Evolutionary conservation across 345 rosid genomes (phyloP).

Genomic region (Brassica napus): Da-Ae NC_063446.1:12602001-12602500

Average conservation of each 20-base stretch:
- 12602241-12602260: slow-evolving; percentile 79
- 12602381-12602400: neutral
- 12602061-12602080: neutral
- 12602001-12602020: neutral
- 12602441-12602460: no score
- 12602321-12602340: slow-evolving; percentile 47
- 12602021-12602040: neutral
- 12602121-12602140: slow-evolving; percentile 80
- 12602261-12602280: slow-evolving; percentile 83
- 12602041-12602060: neutral
- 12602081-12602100: slow-evolving; percentile 76
- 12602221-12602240: slow-evolving; percentile 70
- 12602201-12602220: slow-evolving; percentile 75
- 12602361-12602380: neutral
- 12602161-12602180: slow-evolving; percentile 72
- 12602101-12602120: slow-evolving; percentile 92
- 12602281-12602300: slow-evolving; percentile 57
- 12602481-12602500: no score
- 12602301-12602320: slow-evolving; percentile 63
- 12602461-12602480: no score
- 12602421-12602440: neutral
- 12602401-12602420: neutral
- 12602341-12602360: slow-evolving; percentile 17
- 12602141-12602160: slow-evolving; percentile 72
- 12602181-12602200: slow-evolving; percentile 61